phyloP scores from a whole-genome alignment of 2,329 filamentous ascomycete species.

The Chaetomium globosum region DNA sequence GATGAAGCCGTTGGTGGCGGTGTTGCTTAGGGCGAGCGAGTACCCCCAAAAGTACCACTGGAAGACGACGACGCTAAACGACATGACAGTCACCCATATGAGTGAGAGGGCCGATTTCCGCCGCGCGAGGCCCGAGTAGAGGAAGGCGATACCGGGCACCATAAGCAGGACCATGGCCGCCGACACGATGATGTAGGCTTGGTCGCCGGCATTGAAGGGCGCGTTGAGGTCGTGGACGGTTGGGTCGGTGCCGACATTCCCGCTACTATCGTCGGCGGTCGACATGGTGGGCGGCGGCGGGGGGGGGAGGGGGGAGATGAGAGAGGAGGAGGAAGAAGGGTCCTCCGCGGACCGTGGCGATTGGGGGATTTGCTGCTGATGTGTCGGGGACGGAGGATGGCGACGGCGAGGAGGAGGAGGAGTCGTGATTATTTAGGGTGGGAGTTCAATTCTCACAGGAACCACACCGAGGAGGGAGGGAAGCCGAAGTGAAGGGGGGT shows the following conservation, averaged over 20 bases:
- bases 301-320: not conserved
- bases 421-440: not conserved
- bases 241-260: conserved; percentile 43
- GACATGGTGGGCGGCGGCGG: conserved; percentile 26
- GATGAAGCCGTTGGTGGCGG: conserved; percentile 85
- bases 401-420: not conserved
- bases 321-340: not conserved
- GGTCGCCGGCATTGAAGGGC: conserved; percentile 90
- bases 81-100: conserved; percentile 97
- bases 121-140: conserved; percentile 96
- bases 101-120: conserved; percentile 96
- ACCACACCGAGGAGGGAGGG: not conserved
- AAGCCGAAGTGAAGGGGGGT: not conserved
- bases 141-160: conserved; percentile 93
- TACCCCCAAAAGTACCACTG: conserved; percentile 99
- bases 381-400: not conserved
- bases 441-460: not conserved
- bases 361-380: not conserved
- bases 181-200: conserved; percentile 87
- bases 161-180: conserved; percentile 95
- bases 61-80: conserved; percentile 86
- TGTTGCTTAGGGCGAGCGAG: conserved; percentile 84
- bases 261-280: conserved; percentile 26
- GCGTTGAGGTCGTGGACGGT: conserved; percentile 88
- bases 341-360: conserved; percentile 19